Base-by-base conservation (phyloP, 2,329 filamentous ascomycete genomes). In the Arthrobotrys conoides region DNA sequence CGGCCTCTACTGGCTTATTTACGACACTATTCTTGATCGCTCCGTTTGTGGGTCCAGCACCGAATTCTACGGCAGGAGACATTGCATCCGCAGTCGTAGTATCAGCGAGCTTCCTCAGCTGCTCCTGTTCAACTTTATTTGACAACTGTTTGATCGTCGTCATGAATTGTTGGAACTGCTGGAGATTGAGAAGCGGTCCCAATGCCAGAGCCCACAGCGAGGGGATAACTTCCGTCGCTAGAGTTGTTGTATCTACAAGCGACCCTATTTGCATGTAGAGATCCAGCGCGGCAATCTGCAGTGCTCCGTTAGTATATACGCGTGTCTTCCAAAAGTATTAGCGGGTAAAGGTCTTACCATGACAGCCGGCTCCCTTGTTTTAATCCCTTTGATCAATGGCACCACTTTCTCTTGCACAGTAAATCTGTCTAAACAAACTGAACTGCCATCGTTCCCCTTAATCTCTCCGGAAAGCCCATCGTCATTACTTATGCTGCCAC, bases 381-480 rank as follows among this genome's bases (percentile, higher is more conserved):
- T 98, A 86, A 99, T 98, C 1, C 88, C 94, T 83, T 93, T 94
- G 78, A 99, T 88, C 3, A 98, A 86, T 0, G 96, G 96, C 0
- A 98, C 89, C 38, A 99, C 92, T 86, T 97, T 98, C 83, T 99
- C 96, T 84, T 99, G 96, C 86, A 99, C 95, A 0, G 96, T 98
- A 83, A 96, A 98, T 84, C 98, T 98, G 86, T 99, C 96, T 30
- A 99, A 87, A 2, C 95, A 94, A 1, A 90, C 93, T 0, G 91
- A 91, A 0, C 89, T 92, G 2, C 88, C 89, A 1, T 88, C 86
- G 83, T 91, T 91, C 73, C 89, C 88, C 82, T 88, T 89, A 1
- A 73, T 67, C 27, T 71, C 71, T 5, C 71, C 80, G 1, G 71
- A 71, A 33, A 80, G 44, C 27, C 76, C 57, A 36, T 85, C 84